Conservation (phyloP, 352 stramenopile species). For the Phytophthora meadii region DNA sequence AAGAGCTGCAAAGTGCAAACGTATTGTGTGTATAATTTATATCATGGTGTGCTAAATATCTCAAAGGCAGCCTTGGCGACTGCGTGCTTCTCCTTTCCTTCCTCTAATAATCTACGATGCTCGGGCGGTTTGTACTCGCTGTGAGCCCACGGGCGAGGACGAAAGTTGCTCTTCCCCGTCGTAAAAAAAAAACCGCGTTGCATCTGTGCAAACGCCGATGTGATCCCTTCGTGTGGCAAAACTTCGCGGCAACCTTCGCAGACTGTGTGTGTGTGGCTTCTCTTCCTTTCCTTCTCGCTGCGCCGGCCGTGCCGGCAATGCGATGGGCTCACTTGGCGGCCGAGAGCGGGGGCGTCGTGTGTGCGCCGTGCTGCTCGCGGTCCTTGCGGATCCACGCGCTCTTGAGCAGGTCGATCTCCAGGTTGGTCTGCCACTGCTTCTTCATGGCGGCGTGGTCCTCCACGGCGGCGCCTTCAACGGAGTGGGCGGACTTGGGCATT, state of each 20-base stretch:
- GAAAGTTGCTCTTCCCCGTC: constrained; percentile 1
- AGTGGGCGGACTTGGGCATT: constrained; percentile 46
- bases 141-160: constrained; percentile 1
- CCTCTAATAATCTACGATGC: constrained; percentile 29
- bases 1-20: no score
- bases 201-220: not conserved
- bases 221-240: not conserved
- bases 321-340: constrained; percentile 37
- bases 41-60: constrained; percentile 43
- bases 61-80: constrained; percentile 17
- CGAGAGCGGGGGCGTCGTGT: constrained; percentile 39
- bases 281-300: not conserved
- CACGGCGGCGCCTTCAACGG: constrained; percentile 25
- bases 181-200: not conserved
- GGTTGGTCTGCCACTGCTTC: constrained; percentile 71
- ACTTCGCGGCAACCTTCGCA: not conserved
- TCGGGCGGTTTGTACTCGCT: not conserved
- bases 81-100: constrained; percentile 5
- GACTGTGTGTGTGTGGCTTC: not conserved
- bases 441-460: constrained; percentile 61
- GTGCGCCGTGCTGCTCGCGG: constrained; percentile 49
- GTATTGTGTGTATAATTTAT: constrained; percentile 43
- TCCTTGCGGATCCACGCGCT: constrained; percentile 68
- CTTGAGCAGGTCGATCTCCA: constrained; percentile 72
- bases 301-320: not conserved